These are phyloP conservation scores for Austropuccinia psidii DNA, from an alignment of 1,284 basidiomycete genomes.

Conservation along the genomic window DNA sequence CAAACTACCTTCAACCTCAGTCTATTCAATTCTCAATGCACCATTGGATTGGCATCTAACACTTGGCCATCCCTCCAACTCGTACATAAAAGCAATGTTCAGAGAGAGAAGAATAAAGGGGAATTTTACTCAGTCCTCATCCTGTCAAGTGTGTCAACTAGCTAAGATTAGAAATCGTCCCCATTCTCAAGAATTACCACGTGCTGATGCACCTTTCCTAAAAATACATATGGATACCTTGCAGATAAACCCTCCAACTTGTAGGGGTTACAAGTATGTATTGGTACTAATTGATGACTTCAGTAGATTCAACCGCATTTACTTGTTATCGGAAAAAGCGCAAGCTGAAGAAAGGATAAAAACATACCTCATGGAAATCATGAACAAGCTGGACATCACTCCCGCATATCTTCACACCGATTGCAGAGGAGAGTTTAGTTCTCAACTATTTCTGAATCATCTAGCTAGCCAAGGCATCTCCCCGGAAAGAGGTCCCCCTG, in stretches of 20 bases:
- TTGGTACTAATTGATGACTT: conserved; percentile 3
- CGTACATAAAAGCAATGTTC: too few species aligned
- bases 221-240: background rate
- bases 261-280: background rate
- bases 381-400: background rate
- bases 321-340: background rate
- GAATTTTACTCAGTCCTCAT: too few species aligned
- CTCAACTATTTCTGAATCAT: background rate
- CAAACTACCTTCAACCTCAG: too few species aligned
- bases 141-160: too few species aligned
- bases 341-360: background rate
- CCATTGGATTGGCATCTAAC: too few species aligned
- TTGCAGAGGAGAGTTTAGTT: background rate
- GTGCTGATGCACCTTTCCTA: too few species aligned
- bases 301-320: background rate
- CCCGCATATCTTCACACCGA: background rate
- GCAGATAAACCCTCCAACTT: background rate
- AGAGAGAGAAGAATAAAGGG: too few species aligned
- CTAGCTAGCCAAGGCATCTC: background rate
- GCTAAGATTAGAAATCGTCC: too few species aligned
- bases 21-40: too few species aligned
- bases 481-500: background rate
- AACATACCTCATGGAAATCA: background rate
- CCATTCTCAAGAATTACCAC: too few species aligned
- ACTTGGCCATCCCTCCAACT: too few species aligned